Conservation (phyloP, 345 rosid species). For the Ricinus communis region DNA sequence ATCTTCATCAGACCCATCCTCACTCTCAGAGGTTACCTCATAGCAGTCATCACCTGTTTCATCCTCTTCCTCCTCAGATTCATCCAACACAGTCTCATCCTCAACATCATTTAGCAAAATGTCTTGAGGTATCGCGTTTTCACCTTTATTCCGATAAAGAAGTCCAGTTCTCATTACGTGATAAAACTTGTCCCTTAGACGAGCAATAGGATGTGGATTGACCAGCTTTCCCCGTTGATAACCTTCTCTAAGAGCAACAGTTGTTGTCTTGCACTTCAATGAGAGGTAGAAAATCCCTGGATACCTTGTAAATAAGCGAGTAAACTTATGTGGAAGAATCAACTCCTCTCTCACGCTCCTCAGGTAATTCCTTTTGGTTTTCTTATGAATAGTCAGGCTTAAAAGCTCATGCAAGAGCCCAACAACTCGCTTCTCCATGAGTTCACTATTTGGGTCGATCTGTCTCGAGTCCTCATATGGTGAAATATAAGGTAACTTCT, state of each 20-base stretch:
- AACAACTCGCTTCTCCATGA: conserved; percentile 95
- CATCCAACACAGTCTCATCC: conserved; percentile 39
- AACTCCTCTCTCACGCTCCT: conserved; percentile 86
- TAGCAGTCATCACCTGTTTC: conserved; percentile 43
- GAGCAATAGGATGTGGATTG: conserved; percentile 80
- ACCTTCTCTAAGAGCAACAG: conserved; percentile 82
- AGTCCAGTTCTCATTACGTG: conserved; percentile 92
- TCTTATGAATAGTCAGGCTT: conserved; percentile 89
- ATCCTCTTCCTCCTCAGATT: conserved; percentile 53
- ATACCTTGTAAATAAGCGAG: conserved; percentile 82
- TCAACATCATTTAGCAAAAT: conserved; percentile 40
- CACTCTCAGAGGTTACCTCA: conserved; percentile 43
- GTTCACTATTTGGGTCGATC: conserved; percentile 77
- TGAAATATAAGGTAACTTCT: conserved; percentile 87
- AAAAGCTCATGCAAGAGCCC: conserved; percentile 89
- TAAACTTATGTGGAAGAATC: conserved; percentile 80
- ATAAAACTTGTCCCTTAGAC: conserved; percentile 66
- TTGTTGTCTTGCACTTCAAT: conserved; percentile 92
- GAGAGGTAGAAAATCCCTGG: conserved; percentile 96
- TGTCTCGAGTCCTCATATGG: conserved; percentile 79
- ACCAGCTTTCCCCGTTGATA: conserved; percentile 72
- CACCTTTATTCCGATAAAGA: conserved; percentile 71
- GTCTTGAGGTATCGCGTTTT: conserved; percentile 49
- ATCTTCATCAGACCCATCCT: conserved; percentile 48
- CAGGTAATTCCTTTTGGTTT: conserved; percentile 91